Evolutionary conservation across 176 grass and related monocot species (phyloP), one percentile per base, ranked within the genome.

Genomic region (Triticum urartu): DNA sequence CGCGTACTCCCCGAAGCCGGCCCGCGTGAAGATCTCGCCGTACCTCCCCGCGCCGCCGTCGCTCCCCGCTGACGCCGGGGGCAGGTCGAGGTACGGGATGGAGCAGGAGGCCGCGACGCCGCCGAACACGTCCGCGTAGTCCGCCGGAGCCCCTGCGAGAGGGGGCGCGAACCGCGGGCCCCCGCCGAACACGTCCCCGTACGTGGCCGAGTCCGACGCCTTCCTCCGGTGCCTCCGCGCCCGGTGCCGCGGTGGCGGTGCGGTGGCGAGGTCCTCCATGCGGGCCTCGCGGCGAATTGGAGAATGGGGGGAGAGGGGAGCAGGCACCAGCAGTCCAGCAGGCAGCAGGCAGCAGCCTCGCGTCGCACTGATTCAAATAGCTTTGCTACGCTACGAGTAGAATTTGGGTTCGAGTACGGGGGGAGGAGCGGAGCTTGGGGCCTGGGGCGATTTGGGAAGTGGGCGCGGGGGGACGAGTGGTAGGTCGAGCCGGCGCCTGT

Each of bases 41-140:
- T 99, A 99, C 61, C 72, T 90, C 2, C 92, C 89, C 10, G 78
- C 84, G 21, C 36, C 83, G 50, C 20, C 45, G 58, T 21, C 75
- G 81, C 58, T 45, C 39, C 64, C 75, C 6, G 54, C 68, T 2
- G 40, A 39, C 47, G 88, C 85, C 9, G 84, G 84, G 14, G 91
- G 91, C 17, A 98, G 89, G 79, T 98, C 93, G 77, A 98, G 96
- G 69, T 90, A 94, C 13, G 96, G 96, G 58, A 98, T 98, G 86
- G 90, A 94, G 93, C 93, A 94, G 0, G 96, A 95, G 15, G 83
- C 86, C 6, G 90, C 83, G 32, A 92, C 89, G 78, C 90, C 93
- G 25, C 91, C 91, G 72, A 98, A 98, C 58, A 98, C 87, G 79
- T 95, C 93, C 40, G 78, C 32, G 88, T 98, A 98, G 88, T 94